A percentile compares a stretch with the other conserved stretches of the same genome.
Evolutionary conservation across 176 grass and related monocot species (phyloP).

Genomic region (Poa annua): DNA sequence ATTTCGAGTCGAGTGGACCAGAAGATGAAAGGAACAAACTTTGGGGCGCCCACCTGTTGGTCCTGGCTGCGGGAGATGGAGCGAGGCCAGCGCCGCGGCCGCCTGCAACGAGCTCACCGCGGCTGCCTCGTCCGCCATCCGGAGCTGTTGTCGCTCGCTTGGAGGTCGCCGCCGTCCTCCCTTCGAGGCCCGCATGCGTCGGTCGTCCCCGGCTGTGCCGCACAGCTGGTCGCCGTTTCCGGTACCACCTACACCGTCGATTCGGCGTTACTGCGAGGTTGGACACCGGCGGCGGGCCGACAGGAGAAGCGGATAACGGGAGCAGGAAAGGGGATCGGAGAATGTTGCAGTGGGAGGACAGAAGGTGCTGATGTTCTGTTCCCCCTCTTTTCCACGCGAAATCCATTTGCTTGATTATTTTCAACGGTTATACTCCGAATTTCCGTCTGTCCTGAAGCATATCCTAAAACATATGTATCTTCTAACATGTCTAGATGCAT

Average conservation of each 20-base stretch:
- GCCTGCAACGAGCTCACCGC: neutral
- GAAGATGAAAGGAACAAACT: neutral
- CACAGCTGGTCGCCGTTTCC: neutral
- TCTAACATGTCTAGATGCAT: too few species aligned
- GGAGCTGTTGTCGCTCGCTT: neutral
- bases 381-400: neutral
- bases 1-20: slow-evolving; percentile 2
- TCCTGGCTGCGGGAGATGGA: neutral
- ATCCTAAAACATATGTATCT: too few species aligned
- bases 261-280: neutral
- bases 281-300: neutral
- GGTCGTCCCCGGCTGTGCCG: neutral
- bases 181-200: neutral
- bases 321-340: slow-evolving; percentile 14
- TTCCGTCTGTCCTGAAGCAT: too few species aligned
- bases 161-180: slow-evolving; percentile 11
- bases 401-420: neutral
- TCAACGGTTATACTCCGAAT: too few species aligned
- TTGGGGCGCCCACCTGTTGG: neutral
- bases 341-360: slow-evolving; percentile 25
- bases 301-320: slow-evolving; percentile 15
- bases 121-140: slow-evolving; percentile 10
- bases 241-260: neutral
- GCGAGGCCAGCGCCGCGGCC: slow-evolving; percentile 22
- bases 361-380: neutral